phyloP scores from a whole-genome alignment of 495 filamentous ascomycete genomes.

The Annulohypoxylon nitens region DNA sequence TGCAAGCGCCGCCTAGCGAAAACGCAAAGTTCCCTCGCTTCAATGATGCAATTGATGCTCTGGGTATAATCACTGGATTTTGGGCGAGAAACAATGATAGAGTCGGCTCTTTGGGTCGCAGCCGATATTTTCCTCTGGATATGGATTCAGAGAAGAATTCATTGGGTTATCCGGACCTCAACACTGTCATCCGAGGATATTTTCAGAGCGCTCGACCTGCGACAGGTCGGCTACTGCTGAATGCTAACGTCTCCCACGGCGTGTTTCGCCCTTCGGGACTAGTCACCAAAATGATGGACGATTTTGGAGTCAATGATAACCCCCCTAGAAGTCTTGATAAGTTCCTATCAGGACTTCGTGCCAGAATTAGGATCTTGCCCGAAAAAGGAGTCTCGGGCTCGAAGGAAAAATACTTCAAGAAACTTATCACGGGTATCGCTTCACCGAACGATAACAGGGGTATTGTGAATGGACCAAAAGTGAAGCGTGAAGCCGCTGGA shows the following conservation, averaged over 20 bases:
- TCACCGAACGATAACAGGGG: slow-evolving; percentile 28
- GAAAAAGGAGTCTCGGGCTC: slow-evolving; percentile 64
- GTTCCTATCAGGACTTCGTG: slow-evolving; percentile 62
- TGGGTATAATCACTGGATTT: slow-evolving; percentile 64
- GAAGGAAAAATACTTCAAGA: slow-evolving; percentile 46
- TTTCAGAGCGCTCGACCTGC: slow-evolving; percentile 76
- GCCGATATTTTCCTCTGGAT: slow-evolving; percentile 59
- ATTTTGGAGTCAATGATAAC: slow-evolving; percentile 8
- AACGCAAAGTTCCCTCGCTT: slow-evolving; percentile 58
- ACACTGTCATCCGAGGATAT: slow-evolving; percentile 70
- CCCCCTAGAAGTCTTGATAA: slow-evolving; percentile 47
- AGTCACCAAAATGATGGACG: slow-evolving; percentile 45
- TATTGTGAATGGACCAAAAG: slow-evolving; percentile 51
- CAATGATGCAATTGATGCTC: slow-evolving; percentile 59
- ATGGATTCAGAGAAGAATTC: slow-evolving; percentile 40
- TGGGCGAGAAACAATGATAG: slow-evolving; percentile 51
- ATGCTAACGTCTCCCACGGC: slow-evolving; percentile 67
- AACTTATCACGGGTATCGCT: slow-evolving; percentile 29
- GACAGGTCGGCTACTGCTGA: slow-evolving; percentile 73
- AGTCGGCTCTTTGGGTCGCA: slow-evolving; percentile 54
- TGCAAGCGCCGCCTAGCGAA: slow-evolving; percentile 55
- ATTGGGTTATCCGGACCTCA: slow-evolving; percentile 33
- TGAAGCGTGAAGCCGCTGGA: slow-evolving; percentile 55
- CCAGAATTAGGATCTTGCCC: slow-evolving; percentile 51
- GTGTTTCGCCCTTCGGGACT: slow-evolving; percentile 56